These are phyloP conservation scores for Lanmaoa rubissima DNA, from an alignment of 768 basidiomycete genomes.

Conservation along the genomic window DNA sequence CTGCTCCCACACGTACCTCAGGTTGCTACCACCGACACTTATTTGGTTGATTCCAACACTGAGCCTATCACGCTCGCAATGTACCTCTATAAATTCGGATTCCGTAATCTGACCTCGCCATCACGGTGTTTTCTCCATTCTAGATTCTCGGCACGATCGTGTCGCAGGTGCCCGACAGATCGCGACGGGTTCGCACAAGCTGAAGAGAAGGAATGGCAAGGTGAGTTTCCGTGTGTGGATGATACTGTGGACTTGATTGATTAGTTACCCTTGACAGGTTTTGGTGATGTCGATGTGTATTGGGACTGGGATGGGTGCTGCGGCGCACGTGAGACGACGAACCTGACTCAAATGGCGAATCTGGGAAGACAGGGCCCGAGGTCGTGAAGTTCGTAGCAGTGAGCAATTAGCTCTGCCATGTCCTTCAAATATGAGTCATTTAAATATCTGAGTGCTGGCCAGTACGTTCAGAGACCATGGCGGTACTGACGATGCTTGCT, in stretches of 20 bases:
- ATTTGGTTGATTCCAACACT: slow-evolving; percentile 28
- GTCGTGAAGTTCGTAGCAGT: no score
- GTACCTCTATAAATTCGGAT: slow-evolving; percentile 48
- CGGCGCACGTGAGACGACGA: slow-evolving; percentile 34
- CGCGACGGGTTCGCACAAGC: no score
- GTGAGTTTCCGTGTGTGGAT: slow-evolving; percentile 33
- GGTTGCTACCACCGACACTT: neutral
- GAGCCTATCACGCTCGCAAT: slow-evolving; percentile 44
- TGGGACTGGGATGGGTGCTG: slow-evolving; percentile 87
- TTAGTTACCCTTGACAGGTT: slow-evolving; percentile 43
- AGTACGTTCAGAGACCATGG: no score
- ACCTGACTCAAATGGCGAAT: no score
- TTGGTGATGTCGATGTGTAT: slow-evolving; percentile 91
- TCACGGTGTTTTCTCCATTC: no score
- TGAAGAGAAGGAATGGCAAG: slow-evolving; percentile 64
- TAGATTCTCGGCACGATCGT: neutral
- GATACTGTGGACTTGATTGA: neutral
- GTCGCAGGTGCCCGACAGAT: no score
- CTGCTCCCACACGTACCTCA: slow-evolving; percentile 6
- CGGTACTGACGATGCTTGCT: no score
- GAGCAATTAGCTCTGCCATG: no score
- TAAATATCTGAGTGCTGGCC: no score
- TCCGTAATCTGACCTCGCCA: slow-evolving; percentile 28
- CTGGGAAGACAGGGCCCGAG: no score
- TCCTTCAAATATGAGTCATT: no score